phyloP scores from a whole-genome alignment of 2,329 filamentous ascomycete genomes.

The Pseudocercospora cruenta region DNA sequence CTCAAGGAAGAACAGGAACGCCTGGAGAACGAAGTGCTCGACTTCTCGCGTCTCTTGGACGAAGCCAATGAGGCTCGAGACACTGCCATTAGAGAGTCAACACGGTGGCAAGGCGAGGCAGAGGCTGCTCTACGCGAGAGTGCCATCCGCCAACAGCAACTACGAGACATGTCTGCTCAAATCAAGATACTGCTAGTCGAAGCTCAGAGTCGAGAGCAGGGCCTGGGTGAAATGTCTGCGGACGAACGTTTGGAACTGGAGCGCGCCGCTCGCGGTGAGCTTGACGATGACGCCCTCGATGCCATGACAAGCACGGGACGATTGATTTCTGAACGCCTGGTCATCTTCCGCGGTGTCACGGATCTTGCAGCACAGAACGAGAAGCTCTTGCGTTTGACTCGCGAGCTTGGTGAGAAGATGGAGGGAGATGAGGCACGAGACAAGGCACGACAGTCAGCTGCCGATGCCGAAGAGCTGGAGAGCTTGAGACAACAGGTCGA shows the following conservation, averaged over 20 bases:
- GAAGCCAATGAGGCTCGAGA: conserved; percentile 81
- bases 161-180: conserved; percentile 87
- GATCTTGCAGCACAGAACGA: conserved; percentile 88
- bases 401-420: conserved; percentile 83
- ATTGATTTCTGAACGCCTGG: conserved; percentile 87
- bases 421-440: conserved; percentile 83
- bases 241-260: conserved; percentile 77
- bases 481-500: conserved; percentile 72
- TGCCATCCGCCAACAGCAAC: conserved; percentile 79
- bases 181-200: conserved; percentile 90
- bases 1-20: conserved; percentile 78
- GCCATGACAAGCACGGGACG: conserved; percentile 83
- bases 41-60: conserved; percentile 77
- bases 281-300: conserved; percentile 70
- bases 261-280: conserved; percentile 74
- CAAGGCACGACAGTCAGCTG: conserved; percentile 57
- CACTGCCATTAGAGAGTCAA: conserved; percentile 72
- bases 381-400: conserved; percentile 78
- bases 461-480: conserved; percentile 68
- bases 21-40: conserved; percentile 76
- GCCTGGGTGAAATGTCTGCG: conserved; percentile 69
- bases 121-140: conserved; percentile 66
- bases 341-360: conserved; percentile 81
- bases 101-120: conserved; percentile 77
- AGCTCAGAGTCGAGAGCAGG: conserved; percentile 78